Base-by-base conservation (phyloP, 2,329 filamentous ascomycete genomes). In the Monascus ruber region DNA sequence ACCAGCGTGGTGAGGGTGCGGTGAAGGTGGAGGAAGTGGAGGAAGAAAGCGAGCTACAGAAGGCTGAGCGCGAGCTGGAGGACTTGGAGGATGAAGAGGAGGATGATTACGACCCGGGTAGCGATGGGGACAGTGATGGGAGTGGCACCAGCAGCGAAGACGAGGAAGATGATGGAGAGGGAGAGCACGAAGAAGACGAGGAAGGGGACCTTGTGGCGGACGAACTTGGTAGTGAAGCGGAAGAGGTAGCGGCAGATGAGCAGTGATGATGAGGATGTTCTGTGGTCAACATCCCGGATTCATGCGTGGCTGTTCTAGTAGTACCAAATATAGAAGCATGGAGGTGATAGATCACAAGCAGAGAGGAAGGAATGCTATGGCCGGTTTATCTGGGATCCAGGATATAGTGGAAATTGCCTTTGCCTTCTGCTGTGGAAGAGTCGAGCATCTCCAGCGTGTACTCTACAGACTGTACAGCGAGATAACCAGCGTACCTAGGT, bases 31-130 rank as follows among this genome's bases (percentile, higher is more conserved):
- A 35, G 31, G 48, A 69, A 41, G 65, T 63, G 0, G 73, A 74
- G 33, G 72, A 73, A 47, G 68, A 72, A 42, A 77, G 78, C 35
- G 71, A 72, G 50, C 51, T 80, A 36, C 68, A 76, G 50, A 72
- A 75, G 53, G 71, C 73, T 24, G 71, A 76, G 36, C 75, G 72
- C 41, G 66, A 69, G 50, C 61, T 72, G n/a, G 66, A 68, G 38
- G 57, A 65, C 39, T 63, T 70, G 45, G 55, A 68, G 46, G 66
- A 70, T 33, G 64, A 70, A 43, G 65, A 68, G 17, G 69, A 70
- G 41, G 68, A 71, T 41, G 69, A 71, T 43, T 72, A 70, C 44
- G 65, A 72, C 44, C 68, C 68, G 4, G 68, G 67, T n/a, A 70
- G 63, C 45, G 68, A 68, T 1, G 65, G 56, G 4, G 63, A 69